phyloP scores from a whole-genome alignment of 306 rosid species.

The Phaseolus lunatus region DNA sequence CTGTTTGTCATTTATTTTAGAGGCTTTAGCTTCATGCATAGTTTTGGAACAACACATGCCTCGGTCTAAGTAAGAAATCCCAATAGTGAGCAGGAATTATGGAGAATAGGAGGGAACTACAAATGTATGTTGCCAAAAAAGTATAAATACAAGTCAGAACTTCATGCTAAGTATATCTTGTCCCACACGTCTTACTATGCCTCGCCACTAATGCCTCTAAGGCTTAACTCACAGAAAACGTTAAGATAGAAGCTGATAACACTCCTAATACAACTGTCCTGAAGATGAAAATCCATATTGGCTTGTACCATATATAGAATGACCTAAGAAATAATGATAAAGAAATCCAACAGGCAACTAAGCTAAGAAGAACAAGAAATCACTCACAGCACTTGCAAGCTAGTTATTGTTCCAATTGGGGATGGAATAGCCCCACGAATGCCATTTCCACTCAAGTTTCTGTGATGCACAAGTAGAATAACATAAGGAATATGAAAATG shows the following conservation, averaged over 20 bases:
- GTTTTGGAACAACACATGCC: slow-evolving; percentile 4
- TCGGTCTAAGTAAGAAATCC: slow-evolving; percentile 14
- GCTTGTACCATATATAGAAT: slow-evolving; percentile 20
- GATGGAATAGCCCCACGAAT: slow-evolving; percentile 82
- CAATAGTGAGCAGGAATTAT: slow-evolving; percentile 17
- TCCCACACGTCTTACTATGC: slow-evolving; percentile 19
- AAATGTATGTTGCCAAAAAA: background rate
- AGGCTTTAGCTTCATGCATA: background rate
- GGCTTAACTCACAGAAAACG: slow-evolving; percentile 21
- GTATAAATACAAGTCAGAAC: background rate
- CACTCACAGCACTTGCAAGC: slow-evolving; percentile 87
- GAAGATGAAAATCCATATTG: slow-evolving; percentile 25
- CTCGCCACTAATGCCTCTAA: slow-evolving; percentile 16
- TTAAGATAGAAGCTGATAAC: slow-evolving; percentile 8
- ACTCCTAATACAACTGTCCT: slow-evolving; percentile 8
- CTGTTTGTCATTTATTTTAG: slow-evolving; percentile 7
- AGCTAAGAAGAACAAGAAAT: slow-evolving; percentile 31
- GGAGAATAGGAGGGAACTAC: slow-evolving; percentile 3
- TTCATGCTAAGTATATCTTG: slow-evolving; percentile 11
- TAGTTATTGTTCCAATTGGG: slow-evolving; percentile 71
- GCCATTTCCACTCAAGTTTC: slow-evolving; percentile 94
- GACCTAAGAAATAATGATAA: slow-evolving; percentile 13
- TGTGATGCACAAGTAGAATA: slow-evolving; percentile 42
- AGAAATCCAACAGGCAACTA: slow-evolving; percentile 14
- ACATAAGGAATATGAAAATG: slow-evolving; percentile 48